Evolutionary conservation across 2,329 filamentous ascomycete genomes (phyloP).

Genomic region (Xylaria sp.): DNA sequence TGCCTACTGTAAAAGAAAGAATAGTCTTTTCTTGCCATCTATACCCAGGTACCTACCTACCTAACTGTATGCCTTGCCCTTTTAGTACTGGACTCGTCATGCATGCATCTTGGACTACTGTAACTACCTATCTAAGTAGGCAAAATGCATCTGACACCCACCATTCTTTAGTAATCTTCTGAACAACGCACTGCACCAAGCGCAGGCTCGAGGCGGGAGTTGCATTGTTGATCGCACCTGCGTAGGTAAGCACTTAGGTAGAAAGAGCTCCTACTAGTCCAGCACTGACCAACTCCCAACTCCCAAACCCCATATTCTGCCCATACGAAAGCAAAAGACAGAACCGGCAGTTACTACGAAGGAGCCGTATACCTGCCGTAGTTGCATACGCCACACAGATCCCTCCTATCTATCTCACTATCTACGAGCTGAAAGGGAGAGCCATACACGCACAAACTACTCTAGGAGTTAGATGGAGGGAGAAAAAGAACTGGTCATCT

Average conservation of each 20-base stretch:
- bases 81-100: conserved; percentile 6
- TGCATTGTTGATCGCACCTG: conserved; percentile 13
- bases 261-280: neutral
- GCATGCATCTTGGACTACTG: conserved; percentile 6
- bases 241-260: conserved; percentile 28
- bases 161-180: conserved; percentile 27
- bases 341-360: conserved; percentile 4
- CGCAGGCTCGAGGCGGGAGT: neutral
- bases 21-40: neutral
- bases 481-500: neutral
- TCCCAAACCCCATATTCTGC: neutral
- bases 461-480: too few relatives aligned
- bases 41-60: neutral
- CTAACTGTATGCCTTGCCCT: conserved; percentile 1
- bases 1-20: neutral
- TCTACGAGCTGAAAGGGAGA: neutral
- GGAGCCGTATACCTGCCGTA: conserved; percentile 8
- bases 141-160: conserved; percentile 1
- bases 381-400: neutral
- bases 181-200: conserved; percentile 28
- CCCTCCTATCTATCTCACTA: too few relatives aligned
- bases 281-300: neutral
- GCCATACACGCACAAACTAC: neutral
- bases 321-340: neutral
- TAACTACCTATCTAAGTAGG: neutral